Percentiles rank a stretch among this genome's conserved stretches.
phyloP scores from a whole-genome alignment of 2,329 filamentous ascomycete genomes.

The Alternaria arborescens region DNA sequence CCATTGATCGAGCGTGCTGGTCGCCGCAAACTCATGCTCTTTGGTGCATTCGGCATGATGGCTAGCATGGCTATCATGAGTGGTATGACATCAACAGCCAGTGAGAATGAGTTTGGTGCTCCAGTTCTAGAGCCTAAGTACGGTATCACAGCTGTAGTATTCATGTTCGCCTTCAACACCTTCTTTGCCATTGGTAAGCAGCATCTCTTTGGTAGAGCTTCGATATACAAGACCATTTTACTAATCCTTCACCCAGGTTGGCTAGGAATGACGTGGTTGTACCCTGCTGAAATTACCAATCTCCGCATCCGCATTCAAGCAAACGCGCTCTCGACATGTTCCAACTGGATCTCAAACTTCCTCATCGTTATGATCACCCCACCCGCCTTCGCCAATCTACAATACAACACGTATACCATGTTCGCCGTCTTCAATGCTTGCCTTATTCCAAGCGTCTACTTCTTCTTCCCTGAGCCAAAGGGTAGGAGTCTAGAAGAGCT shows the following conservation, averaged over 20 bases:
- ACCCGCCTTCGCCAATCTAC: constrained; percentile 62
- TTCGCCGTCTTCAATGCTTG: constrained; percentile 61
- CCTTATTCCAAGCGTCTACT: constrained; percentile 62
- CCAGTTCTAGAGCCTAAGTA: constrained; percentile 54
- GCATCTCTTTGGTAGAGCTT: not conserved
- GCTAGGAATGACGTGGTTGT: constrained; percentile 65
- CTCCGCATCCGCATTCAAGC: constrained; percentile 75
- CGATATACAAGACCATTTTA: not conserved
- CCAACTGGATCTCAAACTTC: constrained; percentile 56
- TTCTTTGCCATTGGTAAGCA: constrained; percentile 65
- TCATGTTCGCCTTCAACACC: constrained; percentile 73
- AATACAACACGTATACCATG: constrained; percentile 62
- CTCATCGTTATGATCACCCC: constrained; percentile 71
- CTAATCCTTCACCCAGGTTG: constrained; percentile 43
- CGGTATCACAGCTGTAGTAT: constrained; percentile 65
- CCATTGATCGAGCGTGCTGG: constrained; percentile 51
- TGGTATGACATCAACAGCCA: constrained; percentile 24
- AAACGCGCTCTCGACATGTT: constrained; percentile 59
- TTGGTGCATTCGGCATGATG: constrained; percentile 38
- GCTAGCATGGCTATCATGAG: constrained; percentile 59
- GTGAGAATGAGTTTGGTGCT: constrained; percentile 14
- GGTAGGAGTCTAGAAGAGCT: constrained; percentile 59
- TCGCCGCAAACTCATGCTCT: constrained; percentile 41
- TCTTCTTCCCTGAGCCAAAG: constrained; percentile 64
- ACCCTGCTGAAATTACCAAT: constrained; percentile 76